Conservation (phyloP, 179 eudicot species). For the Amaranthus tricolor region DNA sequence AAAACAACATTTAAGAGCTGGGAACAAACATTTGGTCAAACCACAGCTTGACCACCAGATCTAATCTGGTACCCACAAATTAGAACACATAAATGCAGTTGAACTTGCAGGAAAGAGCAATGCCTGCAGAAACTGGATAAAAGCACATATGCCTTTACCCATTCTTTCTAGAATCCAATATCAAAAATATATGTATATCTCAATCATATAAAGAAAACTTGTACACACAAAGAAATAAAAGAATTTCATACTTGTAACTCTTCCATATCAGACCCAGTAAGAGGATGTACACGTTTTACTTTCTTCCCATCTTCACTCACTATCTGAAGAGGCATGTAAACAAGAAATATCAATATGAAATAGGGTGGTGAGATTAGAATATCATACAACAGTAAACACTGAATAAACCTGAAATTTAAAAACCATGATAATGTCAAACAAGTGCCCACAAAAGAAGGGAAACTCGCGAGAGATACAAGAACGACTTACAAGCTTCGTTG, state of each 20-base stretch:
- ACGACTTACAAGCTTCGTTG: conserved; percentile 73
- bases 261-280: conserved; percentile 77
- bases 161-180: background rate
- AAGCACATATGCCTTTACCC: background rate
- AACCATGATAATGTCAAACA: background rate
- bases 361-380: conserved; percentile 1
- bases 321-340: conserved; percentile 42
- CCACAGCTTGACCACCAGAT: too few species aligned
- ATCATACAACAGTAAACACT: background rate
- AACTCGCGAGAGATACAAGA: background rate
- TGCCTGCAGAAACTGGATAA: background rate
- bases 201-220: background rate
- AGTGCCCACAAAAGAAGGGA: background rate
- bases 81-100: too few species aligned
- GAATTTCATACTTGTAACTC: conserved; percentile 75
- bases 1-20: too few species aligned
- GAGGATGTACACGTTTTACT: conserved; percentile 72
- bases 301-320: conserved; percentile 97
- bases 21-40: too few species aligned
- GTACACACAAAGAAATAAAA: background rate
- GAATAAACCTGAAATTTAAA: background rate
- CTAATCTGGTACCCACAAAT: too few species aligned
- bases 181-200: background rate
- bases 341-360: conserved; percentile 12
- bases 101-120: background rate